A percentile compares a stretch with the other conserved stretches of the same genome.
Evolutionary conservation across 2,329 filamentous ascomycete species (phyloP).

Genomic region (Fusarium penzigii): DNA sequence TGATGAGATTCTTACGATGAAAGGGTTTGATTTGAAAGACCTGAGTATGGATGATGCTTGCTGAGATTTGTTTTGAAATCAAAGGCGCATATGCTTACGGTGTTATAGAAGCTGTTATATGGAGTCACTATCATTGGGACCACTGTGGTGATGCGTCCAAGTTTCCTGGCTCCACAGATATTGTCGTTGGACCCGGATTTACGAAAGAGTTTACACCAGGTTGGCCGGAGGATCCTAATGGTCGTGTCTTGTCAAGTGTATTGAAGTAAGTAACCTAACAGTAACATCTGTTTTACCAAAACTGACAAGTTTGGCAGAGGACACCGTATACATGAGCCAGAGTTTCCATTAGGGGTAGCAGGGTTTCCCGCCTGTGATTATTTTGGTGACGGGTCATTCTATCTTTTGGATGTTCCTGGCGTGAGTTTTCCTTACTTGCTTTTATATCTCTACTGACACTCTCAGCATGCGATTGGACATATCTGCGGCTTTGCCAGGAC

Average conservation of each 20-base stretch:
- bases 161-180: conserved; percentile 20
- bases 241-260: neutral
- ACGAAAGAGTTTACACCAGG: conserved; percentile 9
- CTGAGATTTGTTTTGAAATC: no score
- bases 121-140: conserved; percentile 30
- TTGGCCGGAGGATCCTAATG: conserved; percentile 3
- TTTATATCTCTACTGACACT: neutral
- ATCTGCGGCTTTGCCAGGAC: conserved; percentile 37
- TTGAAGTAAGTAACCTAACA: neutral
- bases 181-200: conserved; percentile 28
- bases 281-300: neutral
- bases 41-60: neutral
- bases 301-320: neutral
- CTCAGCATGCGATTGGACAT: conserved; percentile 21
- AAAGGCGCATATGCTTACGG: no score
- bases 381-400: conserved; percentile 28
- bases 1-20: neutral
- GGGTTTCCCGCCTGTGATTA: conserved; percentile 22
- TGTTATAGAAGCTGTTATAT: conserved; percentile 20
- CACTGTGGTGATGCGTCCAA: conserved; percentile 26
- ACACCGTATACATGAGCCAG: neutral
- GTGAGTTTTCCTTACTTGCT: neutral
- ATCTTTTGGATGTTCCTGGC: conserved; percentile 25
- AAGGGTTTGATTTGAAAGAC: neutral
- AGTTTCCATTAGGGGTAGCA: conserved; percentile 21